Conservation (phyloP, 805 yeast genomes). For the Ogataea allantospora region DNA sequence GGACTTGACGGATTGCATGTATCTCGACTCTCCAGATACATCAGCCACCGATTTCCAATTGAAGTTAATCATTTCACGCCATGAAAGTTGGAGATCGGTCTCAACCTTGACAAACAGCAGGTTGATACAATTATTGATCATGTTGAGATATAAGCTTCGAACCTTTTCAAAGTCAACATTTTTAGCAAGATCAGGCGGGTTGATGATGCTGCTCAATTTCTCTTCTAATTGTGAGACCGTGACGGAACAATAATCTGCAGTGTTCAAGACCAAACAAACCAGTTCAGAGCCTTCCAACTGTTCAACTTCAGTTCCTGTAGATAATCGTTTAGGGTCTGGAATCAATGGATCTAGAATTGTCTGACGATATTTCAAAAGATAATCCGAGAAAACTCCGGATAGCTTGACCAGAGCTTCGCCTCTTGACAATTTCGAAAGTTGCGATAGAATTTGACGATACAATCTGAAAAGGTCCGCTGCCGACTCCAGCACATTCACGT, state of each 20-base stretch:
- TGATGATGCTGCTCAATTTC: constrained; percentile 42
- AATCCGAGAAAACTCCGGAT: constrained; percentile 58
- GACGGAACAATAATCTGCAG: constrained; percentile 83
- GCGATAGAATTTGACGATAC: constrained; percentile 71
- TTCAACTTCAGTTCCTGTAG: constrained; percentile 33
- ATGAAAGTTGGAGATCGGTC: constrained; percentile 60
- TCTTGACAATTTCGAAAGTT: constrained; percentile 58
- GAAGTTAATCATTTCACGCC: constrained; percentile 79
- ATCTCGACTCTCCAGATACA: constrained; percentile 73
- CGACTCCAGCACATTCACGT: constrained; percentile 69
- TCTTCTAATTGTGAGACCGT: constrained; percentile 79
- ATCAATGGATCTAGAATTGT: constrained; percentile 49
- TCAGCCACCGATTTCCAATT: constrained; percentile 67
- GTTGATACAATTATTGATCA: constrained; percentile 58
- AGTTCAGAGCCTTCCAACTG: constrained; percentile 63
- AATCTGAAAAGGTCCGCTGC: constrained; percentile 83
- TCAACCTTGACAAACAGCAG: constrained; percentile 57
- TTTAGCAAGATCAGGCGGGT: constrained; percentile 34
- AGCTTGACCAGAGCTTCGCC: constrained; percentile 52
- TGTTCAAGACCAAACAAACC: constrained; percentile 72
- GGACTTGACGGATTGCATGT: constrained; percentile 56
- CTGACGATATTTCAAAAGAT: constrained; percentile 58
- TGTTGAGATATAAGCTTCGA: constrained; percentile 53
- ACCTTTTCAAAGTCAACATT: constrained; percentile 53
- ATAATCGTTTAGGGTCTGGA: constrained; percentile 36